Base-by-base conservation (phyloP, 495 filamentous ascomycete species). In the Penicillium canescens region DNA sequence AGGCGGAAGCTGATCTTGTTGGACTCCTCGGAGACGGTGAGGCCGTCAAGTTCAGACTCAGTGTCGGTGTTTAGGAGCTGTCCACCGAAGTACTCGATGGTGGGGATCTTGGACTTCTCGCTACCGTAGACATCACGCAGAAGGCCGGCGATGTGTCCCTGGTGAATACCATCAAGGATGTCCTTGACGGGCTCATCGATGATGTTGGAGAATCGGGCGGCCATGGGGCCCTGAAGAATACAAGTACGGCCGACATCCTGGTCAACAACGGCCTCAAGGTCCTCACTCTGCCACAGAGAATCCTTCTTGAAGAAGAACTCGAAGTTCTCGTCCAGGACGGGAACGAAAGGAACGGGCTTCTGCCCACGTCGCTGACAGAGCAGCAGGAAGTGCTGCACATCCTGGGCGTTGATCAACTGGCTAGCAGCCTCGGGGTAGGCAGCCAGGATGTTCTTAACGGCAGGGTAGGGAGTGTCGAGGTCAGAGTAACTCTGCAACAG, bases 231-330 rank as follows among this genome's bases (percentile, higher is more conserved):
- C 68, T 98, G 94, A 48, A 98, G 76, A 70, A 98, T 97, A 78
- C 91, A 96, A 6, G 90, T 93, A 51, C 94, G 82, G 38, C 90
- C 92, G 48, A 97, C 94, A 71, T 98, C 94, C 71, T 97, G 92
- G 57, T 79, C 92, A 44, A 97, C 90, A 61, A 98, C 94, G 34
- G 94, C 94, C 56, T 91, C 93, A 11, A 98, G 82, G 66, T 98
- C 92, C 71, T 98, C 94, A 0, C 92, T 96, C 72, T 98, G 94
- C 94, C 94, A 98, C 24, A 98, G 83, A n/a, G 93, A 97, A 71
- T 98, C 94, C 74, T 98, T 98, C 85, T 98, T 98, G 86, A 98
- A 98, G 77, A 87, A 98, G 70, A 91, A 95, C 69, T 97, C 94
- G 44, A 98, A 97, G 59, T 89, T 93, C 49, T 96, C 93, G 68